phyloP scores from a whole-genome alignment of 192 early-diverging fungal genomes.

The Funneliformis geosporum region DNA sequence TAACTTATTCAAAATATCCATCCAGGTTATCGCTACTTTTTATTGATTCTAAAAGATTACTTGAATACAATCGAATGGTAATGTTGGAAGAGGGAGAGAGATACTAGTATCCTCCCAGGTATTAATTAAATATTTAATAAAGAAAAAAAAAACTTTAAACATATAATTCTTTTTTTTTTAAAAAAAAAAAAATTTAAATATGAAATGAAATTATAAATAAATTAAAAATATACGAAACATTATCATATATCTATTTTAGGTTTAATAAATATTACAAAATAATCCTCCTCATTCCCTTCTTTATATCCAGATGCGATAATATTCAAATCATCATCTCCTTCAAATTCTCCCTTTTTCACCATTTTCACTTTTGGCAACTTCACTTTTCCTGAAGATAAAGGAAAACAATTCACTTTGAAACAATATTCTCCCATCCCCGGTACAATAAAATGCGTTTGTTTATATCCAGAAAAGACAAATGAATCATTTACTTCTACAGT shows the following conservation, averaged over 20 bases:
- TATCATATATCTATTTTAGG: slow-evolving; percentile 19
- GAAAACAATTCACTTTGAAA: slow-evolving; percentile 62
- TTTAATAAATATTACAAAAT: slow-evolving; percentile 20
- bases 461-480: slow-evolving; percentile 77
- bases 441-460: slow-evolving; percentile 57
- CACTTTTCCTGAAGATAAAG: slow-evolving; percentile 59
- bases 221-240: too few species aligned
- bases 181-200: too few species aligned
- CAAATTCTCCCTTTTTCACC: slow-evolving; percentile 33
- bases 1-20: too few species aligned
- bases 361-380: slow-evolving; percentile 58
- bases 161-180: too few species aligned
- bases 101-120: too few species aligned
- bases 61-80: too few species aligned
- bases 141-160: too few species aligned
- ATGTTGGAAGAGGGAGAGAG: too few species aligned
- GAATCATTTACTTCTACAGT: slow-evolving; percentile 66
- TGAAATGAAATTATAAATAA: too few species aligned
- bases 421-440: slow-evolving; percentile 54
- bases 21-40: too few species aligned
- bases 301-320: slow-evolving; percentile 18
- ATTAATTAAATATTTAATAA: too few species aligned
- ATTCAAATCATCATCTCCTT: neutral
- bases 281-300: slow-evolving; percentile 18
- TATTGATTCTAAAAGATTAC: too few species aligned